Percentiles rank a stretch among this genome's conserved stretches.
Conservation (phyloP, 352 stramenopile species). For the Phytophthora capsici region DNA sequence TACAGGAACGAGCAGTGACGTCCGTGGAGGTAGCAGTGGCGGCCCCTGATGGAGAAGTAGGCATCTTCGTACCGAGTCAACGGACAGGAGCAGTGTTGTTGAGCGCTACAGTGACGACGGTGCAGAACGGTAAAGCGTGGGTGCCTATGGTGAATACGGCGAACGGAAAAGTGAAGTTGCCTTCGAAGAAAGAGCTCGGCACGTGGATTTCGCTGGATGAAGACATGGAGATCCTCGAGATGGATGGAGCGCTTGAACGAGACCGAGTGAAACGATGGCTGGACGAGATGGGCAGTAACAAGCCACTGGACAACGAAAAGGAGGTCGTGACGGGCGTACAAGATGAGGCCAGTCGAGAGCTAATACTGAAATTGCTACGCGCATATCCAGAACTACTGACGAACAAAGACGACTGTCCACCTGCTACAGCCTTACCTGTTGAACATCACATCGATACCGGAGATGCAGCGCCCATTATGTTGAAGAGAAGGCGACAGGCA, state of each 20-base stretch:
- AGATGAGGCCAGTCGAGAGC: neutral
- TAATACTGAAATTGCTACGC: neutral
- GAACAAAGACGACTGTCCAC: neutral
- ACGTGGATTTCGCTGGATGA: slow-evolving; percentile 2
- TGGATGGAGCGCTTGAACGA: neutral
- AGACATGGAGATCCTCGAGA: neutral
- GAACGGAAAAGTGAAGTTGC: neutral
- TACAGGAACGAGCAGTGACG: neutral
- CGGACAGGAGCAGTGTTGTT: neutral
- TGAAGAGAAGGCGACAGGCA: neutral
- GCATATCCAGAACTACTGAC: neutral
- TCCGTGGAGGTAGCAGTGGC: neutral
- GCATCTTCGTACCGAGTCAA: neutral
- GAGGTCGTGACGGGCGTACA: no score
- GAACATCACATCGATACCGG: neutral
- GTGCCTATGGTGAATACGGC: neutral
- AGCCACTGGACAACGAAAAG: no score
- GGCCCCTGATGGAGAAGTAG: neutral
- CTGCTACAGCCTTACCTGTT: neutral
- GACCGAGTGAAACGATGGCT: neutral
- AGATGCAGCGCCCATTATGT: neutral
- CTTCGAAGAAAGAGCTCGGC: slow-evolving; percentile 2
- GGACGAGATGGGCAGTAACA: neutral
- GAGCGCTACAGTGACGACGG: neutral
- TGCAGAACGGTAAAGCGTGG: neutral